Evolutionary conservation across 805 yeast genomes (phyloP).

Genomic region (Starmerella vitae): DNA sequence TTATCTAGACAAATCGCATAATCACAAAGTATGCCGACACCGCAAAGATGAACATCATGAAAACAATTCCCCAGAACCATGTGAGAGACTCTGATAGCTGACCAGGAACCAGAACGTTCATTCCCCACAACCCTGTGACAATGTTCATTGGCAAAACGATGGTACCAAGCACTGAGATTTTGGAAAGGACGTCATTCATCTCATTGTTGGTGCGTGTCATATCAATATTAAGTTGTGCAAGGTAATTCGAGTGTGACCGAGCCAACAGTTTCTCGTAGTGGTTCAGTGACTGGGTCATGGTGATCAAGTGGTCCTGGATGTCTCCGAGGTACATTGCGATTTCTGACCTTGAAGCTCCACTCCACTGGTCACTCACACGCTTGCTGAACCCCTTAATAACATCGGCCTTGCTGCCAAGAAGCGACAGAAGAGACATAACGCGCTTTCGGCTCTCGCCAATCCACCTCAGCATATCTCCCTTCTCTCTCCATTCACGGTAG

Average conservation of each 20-base stretch:
- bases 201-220: constrained; percentile 96
- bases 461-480: constrained; percentile 88
- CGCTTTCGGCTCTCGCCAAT: constrained; percentile 92
- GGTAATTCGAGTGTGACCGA: constrained; percentile 86
- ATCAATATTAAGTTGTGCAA: constrained; percentile 93
- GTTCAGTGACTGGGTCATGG: constrained; percentile 90
- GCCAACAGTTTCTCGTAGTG: constrained; percentile 91
- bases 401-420: constrained; percentile 87
- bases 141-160: constrained; percentile 90
- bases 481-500: constrained; percentile 66
- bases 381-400: constrained; percentile 94
- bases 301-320: constrained; percentile 92
- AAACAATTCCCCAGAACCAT: constrained; percentile 45
- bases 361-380: constrained; percentile 76
- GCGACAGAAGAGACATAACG: constrained; percentile 77
- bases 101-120: constrained; percentile 96
- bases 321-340: constrained; percentile 93
- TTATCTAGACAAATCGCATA: constrained; percentile 16
- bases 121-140: constrained; percentile 96
- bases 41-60: constrained; percentile 24
- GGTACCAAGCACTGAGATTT: constrained; percentile 86
- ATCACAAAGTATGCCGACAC: constrained; percentile 20
- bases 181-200: constrained; percentile 90
- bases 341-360: constrained; percentile 64
- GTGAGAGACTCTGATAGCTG: constrained; percentile 41